Conservation (phyloP, 2,329 filamentous ascomycete genomes). For the Aureobasidium sp. region DNA sequence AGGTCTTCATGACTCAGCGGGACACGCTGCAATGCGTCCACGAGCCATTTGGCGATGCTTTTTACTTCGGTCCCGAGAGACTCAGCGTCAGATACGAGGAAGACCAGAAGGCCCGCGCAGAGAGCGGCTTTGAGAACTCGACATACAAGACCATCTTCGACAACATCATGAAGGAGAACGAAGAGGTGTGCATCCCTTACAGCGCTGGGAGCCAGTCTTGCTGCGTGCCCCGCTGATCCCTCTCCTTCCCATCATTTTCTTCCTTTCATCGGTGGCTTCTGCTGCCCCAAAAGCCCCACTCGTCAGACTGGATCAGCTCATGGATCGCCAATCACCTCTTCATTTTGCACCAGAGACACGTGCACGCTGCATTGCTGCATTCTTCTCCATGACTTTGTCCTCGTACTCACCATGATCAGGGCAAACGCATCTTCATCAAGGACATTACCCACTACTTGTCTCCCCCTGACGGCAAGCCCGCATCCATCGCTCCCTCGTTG, state of each 20-base stretch:
- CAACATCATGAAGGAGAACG: conserved; percentile 60
- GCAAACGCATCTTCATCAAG: conserved; percentile 94
- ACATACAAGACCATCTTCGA: conserved; percentile 75
- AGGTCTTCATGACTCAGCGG: conserved; percentile 95
- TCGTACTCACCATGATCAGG: conserved; percentile 48
- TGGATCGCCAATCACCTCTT: neutral
- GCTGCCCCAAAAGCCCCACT: neutral
- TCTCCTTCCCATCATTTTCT: neutral
- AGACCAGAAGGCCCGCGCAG: conserved; percentile 46
- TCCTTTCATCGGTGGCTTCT: neutral
- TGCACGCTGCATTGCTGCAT: neutral
- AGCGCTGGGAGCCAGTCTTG: conserved; percentile 15
- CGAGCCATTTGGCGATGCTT: conserved; percentile 94
- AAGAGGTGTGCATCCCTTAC: conserved; percentile 53
- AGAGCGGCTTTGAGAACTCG: conserved; percentile 59
- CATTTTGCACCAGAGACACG: neutral
- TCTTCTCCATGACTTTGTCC: neutral
- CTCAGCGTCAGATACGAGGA: conserved; percentile 70
- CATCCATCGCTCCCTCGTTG: conserved; percentile 72
- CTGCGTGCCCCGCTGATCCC: conserved; percentile 3
- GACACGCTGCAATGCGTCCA: conserved; percentile 77
- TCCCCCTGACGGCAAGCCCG: conserved; percentile 59
- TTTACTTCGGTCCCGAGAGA: conserved; percentile 90
- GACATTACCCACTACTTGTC: conserved; percentile 93
- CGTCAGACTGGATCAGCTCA: neutral